Evolutionary conservation across 176 grass and related monocot genomes (phyloP), one percentile per base, ranked within the genome.

Genomic region (Panicum miliaceum): DNA sequence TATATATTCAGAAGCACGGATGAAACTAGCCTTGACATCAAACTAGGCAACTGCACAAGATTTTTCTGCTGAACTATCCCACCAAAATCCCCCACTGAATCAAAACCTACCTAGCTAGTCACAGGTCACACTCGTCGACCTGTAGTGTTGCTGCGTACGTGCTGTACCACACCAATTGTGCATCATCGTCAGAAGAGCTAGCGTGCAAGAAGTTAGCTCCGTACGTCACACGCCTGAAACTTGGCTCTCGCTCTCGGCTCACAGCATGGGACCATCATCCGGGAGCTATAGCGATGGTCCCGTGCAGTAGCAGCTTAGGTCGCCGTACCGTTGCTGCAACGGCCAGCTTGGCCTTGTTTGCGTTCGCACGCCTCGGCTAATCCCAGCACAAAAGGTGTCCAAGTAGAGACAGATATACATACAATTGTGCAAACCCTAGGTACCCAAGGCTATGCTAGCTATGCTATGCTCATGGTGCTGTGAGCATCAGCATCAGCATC

Each of bases 351-450:
- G 54, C 68, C 84, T 71, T 72, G 68, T 54, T 68, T 54, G 84
- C 57, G 50, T 34, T 15, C 42, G 84, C 67, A 63, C 42, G 23
- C 43, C 75, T 46, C 34, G 34, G 58, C 84, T 56, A 80, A 63
- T 65, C 58, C 6, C 61, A 45, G 68, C 34, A 70, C 56, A 65
- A 81, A 81, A 81, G 0, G 67, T 86, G 67, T 64, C 84, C 57
- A 40, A 76, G 58, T 56, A 32, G 1, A 32, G 48, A 48, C 68
- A 65, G 35, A 76, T 52, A 80, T 73, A 64, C 76, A 80, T 73
- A 64, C 76, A 80, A 80, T 86, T 73, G 75, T n/a, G 40, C 52
- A 51, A 63, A 65, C 68, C 59, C 63, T 85, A 86, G 54, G 45
- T 73, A 86, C 29, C 16, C 19, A 54, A 13, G 16, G 67, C 60